Conservation (phyloP, 2,329 filamentous ascomycete species). For the Furcasterigmium sp. region DNA sequence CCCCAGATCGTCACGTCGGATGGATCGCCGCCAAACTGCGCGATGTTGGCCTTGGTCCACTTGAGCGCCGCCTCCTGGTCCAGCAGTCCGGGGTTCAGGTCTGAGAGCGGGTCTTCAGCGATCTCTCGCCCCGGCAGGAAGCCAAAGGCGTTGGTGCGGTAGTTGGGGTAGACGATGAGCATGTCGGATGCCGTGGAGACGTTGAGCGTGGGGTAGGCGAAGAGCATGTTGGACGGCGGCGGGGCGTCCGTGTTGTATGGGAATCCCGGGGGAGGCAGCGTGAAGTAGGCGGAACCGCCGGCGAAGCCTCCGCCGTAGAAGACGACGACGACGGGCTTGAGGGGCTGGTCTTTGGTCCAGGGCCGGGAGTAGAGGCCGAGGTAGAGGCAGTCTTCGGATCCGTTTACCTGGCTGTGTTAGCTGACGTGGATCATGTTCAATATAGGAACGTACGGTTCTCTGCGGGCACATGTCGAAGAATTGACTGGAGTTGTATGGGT, state of each 20-base stretch:
- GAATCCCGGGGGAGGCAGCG: slow-evolving; percentile 37
- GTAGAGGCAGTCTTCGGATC: slow-evolving; percentile 57
- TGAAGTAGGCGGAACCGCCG: slow-evolving; percentile 48
- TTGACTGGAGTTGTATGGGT: slow-evolving; percentile 49
- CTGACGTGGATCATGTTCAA: neutral
- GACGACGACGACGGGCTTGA: slow-evolving; percentile 52
- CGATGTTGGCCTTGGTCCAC: slow-evolving; percentile 20
- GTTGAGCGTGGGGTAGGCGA: slow-evolving; percentile 53
- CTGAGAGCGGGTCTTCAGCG: slow-evolving; percentile 32
- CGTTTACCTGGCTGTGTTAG: slow-evolving; percentile 43
- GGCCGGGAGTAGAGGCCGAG: slow-evolving; percentile 55
- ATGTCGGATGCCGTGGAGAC: slow-evolving; percentile 45
- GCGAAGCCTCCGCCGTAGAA: slow-evolving; percentile 61
- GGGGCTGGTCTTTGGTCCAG: slow-evolving; percentile 37
- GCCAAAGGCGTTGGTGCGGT: slow-evolving; percentile 52
- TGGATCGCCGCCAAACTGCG: slow-evolving; percentile 20
- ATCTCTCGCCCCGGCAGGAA: slow-evolving; percentile 46
- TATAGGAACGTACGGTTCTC: slow-evolving; percentile 41
- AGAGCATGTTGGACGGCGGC: slow-evolving; percentile 3
- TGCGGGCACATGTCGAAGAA: slow-evolving; percentile 55
- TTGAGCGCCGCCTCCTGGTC: slow-evolving; percentile 19
- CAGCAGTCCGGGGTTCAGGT: slow-evolving; percentile 46
- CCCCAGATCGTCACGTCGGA: slow-evolving; percentile 19
- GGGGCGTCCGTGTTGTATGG: too few relatives aligned
- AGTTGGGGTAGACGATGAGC: slow-evolving; percentile 40